phyloP scores from a whole-genome alignment of 1,284 basidiomycete species.

The Xerocomus tenax region DNA sequence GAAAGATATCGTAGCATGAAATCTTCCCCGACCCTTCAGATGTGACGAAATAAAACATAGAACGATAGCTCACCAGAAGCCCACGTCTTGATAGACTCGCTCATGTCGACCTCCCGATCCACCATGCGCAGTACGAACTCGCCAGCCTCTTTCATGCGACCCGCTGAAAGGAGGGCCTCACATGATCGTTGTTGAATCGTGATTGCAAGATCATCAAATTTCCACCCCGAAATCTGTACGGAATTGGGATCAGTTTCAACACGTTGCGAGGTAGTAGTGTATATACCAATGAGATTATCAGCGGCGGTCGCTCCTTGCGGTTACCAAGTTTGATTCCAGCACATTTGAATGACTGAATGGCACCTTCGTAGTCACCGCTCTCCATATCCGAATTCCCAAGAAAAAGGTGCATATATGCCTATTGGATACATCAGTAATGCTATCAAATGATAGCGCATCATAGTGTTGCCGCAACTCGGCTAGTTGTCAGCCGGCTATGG shows the following conservation, averaged over 20 bases:
- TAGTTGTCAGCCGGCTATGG: no score
- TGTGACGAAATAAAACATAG: accelerated
- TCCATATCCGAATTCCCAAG: no score
- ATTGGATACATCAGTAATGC: no score
- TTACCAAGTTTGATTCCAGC: no score
- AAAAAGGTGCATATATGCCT: no score
- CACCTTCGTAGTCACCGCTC: no score
- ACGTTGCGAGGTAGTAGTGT: no score
- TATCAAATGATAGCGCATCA: no score
- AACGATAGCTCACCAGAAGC: not conserved
- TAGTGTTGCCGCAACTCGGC: no score
- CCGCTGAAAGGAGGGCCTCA: not conserved
- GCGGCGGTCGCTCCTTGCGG: no score
- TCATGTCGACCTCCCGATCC: not conserved
- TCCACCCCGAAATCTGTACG: constrained; percentile 9
- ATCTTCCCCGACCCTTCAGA: not conserved
- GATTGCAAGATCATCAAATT: constrained; percentile 6
- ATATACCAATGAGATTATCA: no score
- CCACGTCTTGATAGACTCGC: not conserved
- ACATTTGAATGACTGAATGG: no score
- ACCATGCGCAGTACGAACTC: not conserved
- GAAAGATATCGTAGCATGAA: constrained; percentile 5
- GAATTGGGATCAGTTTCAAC: not conserved
- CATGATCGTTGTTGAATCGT: not conserved
- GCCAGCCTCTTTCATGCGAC: not conserved